Conservation (phyloP, 768 basidiomycete genomes). For the Podaxis mareebaensis region DNA sequence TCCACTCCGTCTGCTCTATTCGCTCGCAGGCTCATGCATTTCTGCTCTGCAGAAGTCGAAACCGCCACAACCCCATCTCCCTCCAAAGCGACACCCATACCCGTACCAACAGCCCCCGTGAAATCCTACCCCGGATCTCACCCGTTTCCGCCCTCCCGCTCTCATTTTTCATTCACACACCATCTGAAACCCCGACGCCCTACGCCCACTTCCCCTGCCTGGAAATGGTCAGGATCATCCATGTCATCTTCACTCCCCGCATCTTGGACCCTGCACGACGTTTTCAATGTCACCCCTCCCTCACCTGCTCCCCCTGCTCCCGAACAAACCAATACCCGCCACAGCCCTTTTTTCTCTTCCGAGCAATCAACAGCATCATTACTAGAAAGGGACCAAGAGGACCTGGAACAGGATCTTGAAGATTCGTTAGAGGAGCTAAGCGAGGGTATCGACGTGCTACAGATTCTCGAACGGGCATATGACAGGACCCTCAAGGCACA, state of each 20-base stretch:
- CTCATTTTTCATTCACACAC: slow-evolving; percentile 28
- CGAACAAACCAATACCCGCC: background rate
- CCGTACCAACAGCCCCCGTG: slow-evolving; percentile 14
- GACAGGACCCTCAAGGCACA: slow-evolving; percentile 66
- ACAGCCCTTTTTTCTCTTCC: background rate
- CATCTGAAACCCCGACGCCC: slow-evolving; percentile 24
- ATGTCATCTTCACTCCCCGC: slow-evolving; percentile 11
- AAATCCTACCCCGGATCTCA: slow-evolving; percentile 10
- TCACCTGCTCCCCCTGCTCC: slow-evolving; percentile 18
- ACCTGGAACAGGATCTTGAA: slow-evolving; percentile 29
- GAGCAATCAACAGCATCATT: slow-evolving; percentile 5
- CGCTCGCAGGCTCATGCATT: slow-evolving; percentile 84
- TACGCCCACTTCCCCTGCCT: slow-evolving; percentile 12
- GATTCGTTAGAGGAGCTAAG: slow-evolving; percentile 59
- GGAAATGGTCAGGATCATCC: slow-evolving; percentile 18
- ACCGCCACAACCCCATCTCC: slow-evolving; percentile 15
- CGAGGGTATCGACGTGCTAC: slow-evolving; percentile 69
- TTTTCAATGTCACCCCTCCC: slow-evolving; percentile 8
- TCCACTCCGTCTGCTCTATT: slow-evolving; percentile 54
- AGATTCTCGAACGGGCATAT: slow-evolving; percentile 70
- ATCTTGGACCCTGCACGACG: slow-evolving; percentile 9
- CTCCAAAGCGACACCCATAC: slow-evolving; percentile 7
- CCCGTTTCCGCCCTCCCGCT: slow-evolving; percentile 18
- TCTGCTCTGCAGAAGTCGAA: slow-evolving; percentile 64
- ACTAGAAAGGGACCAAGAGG: slow-evolving; percentile 17